A percentile compares a stretch with the other conserved stretches of the same genome.
Evolutionary conservation across 306 rosid genomes (phyloP).

Genomic region (Ceratonia siliqua): DNA sequence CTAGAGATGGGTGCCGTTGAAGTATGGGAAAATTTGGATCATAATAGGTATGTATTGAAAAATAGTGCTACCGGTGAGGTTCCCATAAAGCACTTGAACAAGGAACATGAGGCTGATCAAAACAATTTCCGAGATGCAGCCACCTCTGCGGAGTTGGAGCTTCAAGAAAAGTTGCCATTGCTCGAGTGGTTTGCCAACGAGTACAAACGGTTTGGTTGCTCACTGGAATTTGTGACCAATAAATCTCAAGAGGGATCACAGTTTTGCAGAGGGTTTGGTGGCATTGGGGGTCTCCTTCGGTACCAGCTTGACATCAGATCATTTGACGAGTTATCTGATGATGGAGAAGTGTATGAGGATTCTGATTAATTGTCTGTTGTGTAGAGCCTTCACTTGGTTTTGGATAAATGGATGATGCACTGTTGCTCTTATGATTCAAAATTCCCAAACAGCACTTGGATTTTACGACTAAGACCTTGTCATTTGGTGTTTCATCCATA

Average conservation of each 20-base stretch:
- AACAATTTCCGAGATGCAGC: conserved; percentile 51
- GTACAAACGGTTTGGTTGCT: conserved; percentile 58
- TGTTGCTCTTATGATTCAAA: neutral
- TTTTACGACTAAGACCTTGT: neutral
- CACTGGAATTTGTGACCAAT: conserved; percentile 67
- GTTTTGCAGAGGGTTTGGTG: conserved; percentile 73
- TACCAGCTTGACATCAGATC: conserved; percentile 73
- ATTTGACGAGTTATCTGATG: conserved; percentile 59
- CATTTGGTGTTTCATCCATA: neutral
- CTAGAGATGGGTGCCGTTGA: conserved; percentile 81
- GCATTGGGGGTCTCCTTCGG: conserved; percentile 73
- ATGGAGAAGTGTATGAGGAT: conserved; percentile 44
- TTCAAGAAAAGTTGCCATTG: conserved; percentile 59
- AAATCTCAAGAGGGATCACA: conserved; percentile 75
- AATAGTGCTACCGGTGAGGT: conserved; percentile 47
- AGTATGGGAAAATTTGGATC: conserved; percentile 76
- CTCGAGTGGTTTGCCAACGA: conserved; percentile 74
- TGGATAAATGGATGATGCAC: neutral
- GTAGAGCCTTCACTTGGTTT: neutral
- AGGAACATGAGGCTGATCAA: conserved; percentile 60
- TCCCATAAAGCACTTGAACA: conserved; percentile 60
- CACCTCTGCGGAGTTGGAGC: conserved; percentile 48
- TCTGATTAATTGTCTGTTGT: neutral
- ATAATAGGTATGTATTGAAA: conserved; percentile 57
- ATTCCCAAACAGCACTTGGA: neutral